Percentiles rank a stretch among this genome's conserved stretches.
Conservation (phyloP, 2,329 filamentous ascomycete species). For the Colletotrichum truncatum region DNA sequence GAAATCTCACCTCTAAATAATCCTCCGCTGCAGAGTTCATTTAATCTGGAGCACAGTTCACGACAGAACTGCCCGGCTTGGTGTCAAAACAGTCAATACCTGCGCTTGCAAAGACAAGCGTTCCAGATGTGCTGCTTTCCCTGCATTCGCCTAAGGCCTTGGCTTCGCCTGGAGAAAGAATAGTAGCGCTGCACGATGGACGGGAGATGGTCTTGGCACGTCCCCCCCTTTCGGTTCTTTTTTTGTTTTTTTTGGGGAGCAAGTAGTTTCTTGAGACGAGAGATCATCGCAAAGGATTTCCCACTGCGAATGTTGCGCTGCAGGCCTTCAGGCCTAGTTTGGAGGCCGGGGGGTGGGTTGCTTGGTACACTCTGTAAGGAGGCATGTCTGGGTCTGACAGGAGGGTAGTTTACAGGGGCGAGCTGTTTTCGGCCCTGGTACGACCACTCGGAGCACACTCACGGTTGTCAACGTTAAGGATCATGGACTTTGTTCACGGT, state of each 20-base stretch:
- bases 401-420: neutral
- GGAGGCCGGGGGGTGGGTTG: neutral
- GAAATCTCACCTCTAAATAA: neutral
- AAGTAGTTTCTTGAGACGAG: neutral
- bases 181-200: conserved; percentile 1
- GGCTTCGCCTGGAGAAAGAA: conserved; percentile 1
- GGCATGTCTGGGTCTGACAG: neutral
- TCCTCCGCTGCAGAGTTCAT: too few relatives aligned
- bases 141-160: neutral
- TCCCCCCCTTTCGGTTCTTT: conserved; percentile 4
- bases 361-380: too few relatives aligned
- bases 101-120: too few relatives aligned
- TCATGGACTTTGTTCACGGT: too few relatives aligned
- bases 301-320: conserved; percentile 4
- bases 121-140: neutral
- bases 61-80: too few relatives aligned
- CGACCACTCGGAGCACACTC: neutral
- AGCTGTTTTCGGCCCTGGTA: neutral
- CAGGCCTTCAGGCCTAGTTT: neutral
- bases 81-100: too few relatives aligned
- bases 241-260: neutral
- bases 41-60: too few relatives aligned
- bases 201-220: conserved; percentile 7
- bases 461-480: neutral
- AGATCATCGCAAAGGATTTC: neutral